A percentile compares a stretch with the other conserved stretches of the same genome.
Evolutionary conservation across 345 rosid species (phyloP).

Genomic region (Erodium maritimum): DNA sequence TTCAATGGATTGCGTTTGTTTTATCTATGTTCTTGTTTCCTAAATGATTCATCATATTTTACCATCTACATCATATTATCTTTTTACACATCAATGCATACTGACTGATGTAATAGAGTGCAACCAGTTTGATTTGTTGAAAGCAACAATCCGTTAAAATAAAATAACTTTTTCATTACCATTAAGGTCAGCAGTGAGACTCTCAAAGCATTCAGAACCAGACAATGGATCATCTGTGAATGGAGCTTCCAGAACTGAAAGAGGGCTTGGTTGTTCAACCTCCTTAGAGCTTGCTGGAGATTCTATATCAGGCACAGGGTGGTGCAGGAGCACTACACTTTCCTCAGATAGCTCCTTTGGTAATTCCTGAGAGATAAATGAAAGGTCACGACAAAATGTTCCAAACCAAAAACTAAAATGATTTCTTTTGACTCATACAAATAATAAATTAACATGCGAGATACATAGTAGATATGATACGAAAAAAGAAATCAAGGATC

Average conservation of each 20-base stretch:
- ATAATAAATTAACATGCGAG: background rate
- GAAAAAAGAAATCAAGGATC: background rate
- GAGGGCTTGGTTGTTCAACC: constrained; percentile 90
- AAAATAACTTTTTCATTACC: constrained; percentile 35
- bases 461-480: background rate
- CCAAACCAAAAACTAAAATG: background rate
- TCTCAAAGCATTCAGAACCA: constrained; percentile 88
- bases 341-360: constrained; percentile 24
- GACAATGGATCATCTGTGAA: constrained; percentile 63
- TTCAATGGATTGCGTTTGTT: background rate
- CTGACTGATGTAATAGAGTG: background rate
- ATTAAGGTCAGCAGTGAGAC: constrained; percentile 80
- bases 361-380: constrained; percentile 31
- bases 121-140: too few species aligned
- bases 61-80: background rate
- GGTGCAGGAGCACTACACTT: constrained; percentile 18
- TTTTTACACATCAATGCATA: background rate
- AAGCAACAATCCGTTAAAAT: background rate
- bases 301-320: constrained; percentile 31
- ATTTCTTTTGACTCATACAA: background rate
- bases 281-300: constrained; percentile 58
- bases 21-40: background rate
- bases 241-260: constrained; percentile 81
- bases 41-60: background rate
- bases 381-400: background rate